Evolutionary conservation across 768 basidiomycete genomes (phyloP).

Genomic region (Daedaleopsis sinensis): DNA sequence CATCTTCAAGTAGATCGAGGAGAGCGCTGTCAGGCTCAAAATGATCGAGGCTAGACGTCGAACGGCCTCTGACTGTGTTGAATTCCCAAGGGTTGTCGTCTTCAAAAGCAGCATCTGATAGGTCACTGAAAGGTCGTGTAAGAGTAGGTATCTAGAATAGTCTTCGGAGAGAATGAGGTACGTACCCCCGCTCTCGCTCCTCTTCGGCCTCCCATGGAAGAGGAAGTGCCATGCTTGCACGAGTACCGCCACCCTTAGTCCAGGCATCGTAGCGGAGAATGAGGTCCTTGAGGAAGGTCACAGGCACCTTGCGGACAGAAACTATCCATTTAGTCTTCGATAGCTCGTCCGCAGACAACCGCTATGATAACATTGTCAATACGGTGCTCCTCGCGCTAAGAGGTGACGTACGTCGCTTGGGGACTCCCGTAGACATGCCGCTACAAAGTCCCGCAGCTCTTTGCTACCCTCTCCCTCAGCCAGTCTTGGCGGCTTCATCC

Average conservation of each 20-base stretch:
- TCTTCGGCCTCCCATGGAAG: slow-evolving; percentile 76
- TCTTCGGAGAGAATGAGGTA: not conserved
- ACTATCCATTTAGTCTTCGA: slow-evolving; percentile 91
- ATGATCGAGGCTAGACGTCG: slow-evolving; percentile 20
- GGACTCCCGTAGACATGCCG: slow-evolving; percentile 78
- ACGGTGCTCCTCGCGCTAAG: not conserved
- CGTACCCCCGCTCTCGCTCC: slow-evolving; percentile 36
- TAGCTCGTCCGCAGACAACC: slow-evolving; percentile 88
- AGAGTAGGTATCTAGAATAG: slow-evolving; percentile 2
- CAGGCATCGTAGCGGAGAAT: slow-evolving; percentile 77
- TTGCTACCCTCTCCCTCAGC: slow-evolving; percentile 78
- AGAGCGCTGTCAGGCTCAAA: slow-evolving; percentile 15
- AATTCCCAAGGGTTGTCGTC: slow-evolving; percentile 70
- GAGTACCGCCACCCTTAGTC: slow-evolving; percentile 65
- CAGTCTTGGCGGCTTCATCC: slow-evolving; percentile 79
- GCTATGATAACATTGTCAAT: slow-evolving; percentile 45
- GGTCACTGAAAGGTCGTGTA: slow-evolving; percentile 1
- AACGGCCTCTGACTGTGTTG: slow-evolving; percentile 62
- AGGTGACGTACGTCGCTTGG: slow-evolving; percentile 66
- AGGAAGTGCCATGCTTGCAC: slow-evolving; percentile 76
- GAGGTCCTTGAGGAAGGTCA: slow-evolving; percentile 78
- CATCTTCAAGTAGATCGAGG: slow-evolving; percentile 20
- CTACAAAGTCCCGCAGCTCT: slow-evolving; percentile 88
- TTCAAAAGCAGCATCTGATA: slow-evolving; percentile 2
- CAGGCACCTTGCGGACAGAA: slow-evolving; percentile 61